Evolutionary conservation across 345 rosid genomes (phyloP).

Genomic region (Heritiera littoralis): DNA sequence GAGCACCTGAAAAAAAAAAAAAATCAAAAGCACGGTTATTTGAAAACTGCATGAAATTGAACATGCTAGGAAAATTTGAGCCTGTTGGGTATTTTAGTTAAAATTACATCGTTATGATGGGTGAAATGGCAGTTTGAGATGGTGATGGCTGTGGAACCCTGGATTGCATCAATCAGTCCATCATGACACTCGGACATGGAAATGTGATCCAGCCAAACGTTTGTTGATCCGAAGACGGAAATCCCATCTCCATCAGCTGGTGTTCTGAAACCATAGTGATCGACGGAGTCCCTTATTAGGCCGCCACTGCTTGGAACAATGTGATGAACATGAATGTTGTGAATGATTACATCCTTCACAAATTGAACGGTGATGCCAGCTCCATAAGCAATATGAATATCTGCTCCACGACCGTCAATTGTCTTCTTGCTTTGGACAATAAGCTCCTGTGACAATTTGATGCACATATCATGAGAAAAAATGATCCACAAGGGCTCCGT

Average conservation of each 20-base stretch:
- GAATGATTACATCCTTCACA: slow-evolving; percentile 70
- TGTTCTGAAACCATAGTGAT: slow-evolving; percentile 55
- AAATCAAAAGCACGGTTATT: neutral
- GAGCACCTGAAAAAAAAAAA: slow-evolving; percentile 43
- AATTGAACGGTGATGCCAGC: slow-evolving; percentile 68
- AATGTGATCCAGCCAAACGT: slow-evolving; percentile 73
- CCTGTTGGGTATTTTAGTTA: neutral
- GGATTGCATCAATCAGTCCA: slow-evolving; percentile 60
- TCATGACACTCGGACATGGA: slow-evolving; percentile 56
- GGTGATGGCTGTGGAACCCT: slow-evolving; percentile 63
- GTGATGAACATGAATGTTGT: slow-evolving; percentile 57
- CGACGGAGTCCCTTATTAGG: slow-evolving; percentile 59
- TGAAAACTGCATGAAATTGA: neutral
- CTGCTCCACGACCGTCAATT: slow-evolving; percentile 78
- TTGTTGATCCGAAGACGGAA: slow-evolving; percentile 54
- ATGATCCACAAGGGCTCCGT: slow-evolving; percentile 75
- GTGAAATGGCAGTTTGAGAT: slow-evolving; percentile 72
- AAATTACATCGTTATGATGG: slow-evolving; percentile 51
- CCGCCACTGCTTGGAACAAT: slow-evolving; percentile 49
- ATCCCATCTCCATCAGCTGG: slow-evolving; percentile 68
- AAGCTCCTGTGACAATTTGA: slow-evolving; percentile 60
- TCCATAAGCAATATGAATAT: slow-evolving; percentile 57
- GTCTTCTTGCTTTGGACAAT: slow-evolving; percentile 59
- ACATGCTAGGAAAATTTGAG: neutral
- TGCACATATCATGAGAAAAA: slow-evolving; percentile 62